Percentiles rank a stretch among this genome's conserved stretches.
Evolutionary conservation across 495 filamentous ascomycete genomes (phyloP).

Genomic region (Penicillium goetzii): DNA sequence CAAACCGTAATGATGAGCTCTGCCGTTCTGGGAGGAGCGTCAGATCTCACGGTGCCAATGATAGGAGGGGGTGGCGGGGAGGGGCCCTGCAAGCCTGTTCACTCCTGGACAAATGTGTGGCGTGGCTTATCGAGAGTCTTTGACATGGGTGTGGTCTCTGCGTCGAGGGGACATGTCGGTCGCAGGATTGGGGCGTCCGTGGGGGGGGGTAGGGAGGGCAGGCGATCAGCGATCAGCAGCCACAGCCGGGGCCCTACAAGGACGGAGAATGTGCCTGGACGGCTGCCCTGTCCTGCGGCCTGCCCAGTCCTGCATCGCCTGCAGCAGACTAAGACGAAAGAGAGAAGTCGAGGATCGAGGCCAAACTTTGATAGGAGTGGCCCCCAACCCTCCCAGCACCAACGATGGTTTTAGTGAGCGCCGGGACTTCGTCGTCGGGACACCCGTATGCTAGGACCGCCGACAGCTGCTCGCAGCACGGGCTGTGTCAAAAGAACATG

Average conservation of each 20-base stretch:
- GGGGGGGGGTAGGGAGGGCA: slow-evolving; percentile 1
- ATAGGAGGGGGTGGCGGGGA: slow-evolving; percentile 9
- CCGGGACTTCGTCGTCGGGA: slow-evolving; percentile 1
- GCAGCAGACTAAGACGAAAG: slow-evolving; percentile 8
- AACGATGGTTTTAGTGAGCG: neutral
- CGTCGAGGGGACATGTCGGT: slow-evolving; percentile 4
- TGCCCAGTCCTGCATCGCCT: slow-evolving; percentile 6
- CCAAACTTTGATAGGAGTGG: neutral
- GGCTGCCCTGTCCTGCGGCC: slow-evolving; percentile 6
- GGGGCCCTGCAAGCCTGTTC: slow-evolving; percentile 14
- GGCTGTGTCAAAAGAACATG: slow-evolving; percentile 12
- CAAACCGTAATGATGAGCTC: slow-evolving; percentile 23
- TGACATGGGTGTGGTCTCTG: slow-evolving; percentile 6
- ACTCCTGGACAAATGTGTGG: slow-evolving; percentile 10
- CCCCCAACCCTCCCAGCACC: neutral
- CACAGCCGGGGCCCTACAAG: slow-evolving; percentile 25
- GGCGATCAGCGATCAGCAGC: slow-evolving; percentile 27
- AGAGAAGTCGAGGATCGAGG: slow-evolving; percentile 3
- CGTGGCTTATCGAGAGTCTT: slow-evolving; percentile 19
- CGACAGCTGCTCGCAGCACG: neutral
- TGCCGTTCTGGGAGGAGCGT: slow-evolving; percentile 18
- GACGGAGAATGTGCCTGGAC: slow-evolving; percentile 23
- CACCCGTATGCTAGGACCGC: neutral
- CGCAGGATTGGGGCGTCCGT: slow-evolving; percentile 20
- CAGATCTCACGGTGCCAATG: slow-evolving; percentile 30